Conservation (phyloP, 495 filamentous ascomycete species). For the Hypoxylon crocopeplum region DNA sequence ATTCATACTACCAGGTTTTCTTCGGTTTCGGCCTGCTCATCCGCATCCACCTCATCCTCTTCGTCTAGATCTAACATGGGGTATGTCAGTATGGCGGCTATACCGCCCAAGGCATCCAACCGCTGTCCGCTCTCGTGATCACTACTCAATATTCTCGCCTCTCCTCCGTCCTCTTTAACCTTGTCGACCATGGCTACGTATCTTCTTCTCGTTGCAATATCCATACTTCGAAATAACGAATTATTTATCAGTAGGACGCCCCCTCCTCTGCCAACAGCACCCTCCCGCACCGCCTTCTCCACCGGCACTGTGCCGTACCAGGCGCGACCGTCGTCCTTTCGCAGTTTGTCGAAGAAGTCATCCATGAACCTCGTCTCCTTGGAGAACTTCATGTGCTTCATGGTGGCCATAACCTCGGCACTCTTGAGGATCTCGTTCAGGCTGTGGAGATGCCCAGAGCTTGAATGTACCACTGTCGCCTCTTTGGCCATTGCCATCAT, state of each 20-base stretch:
- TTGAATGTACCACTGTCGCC: constrained; percentile 79
- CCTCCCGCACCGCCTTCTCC: constrained; percentile 82
- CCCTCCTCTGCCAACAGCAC: constrained; percentile 85
- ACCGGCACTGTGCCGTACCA: constrained; percentile 92
- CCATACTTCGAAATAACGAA: constrained; percentile 81
- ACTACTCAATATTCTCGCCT: constrained; percentile 85
- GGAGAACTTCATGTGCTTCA: constrained; percentile 86
- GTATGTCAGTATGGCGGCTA: constrained; percentile 91
- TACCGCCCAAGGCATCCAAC: constrained; percentile 82
- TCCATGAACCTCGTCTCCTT: constrained; percentile 88
- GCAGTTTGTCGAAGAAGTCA: constrained; percentile 76
- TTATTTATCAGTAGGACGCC: constrained; percentile 87
- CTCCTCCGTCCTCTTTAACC: constrained; percentile 88
- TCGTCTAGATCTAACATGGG: constrained; percentile 79
- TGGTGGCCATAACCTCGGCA: constrained; percentile 72
- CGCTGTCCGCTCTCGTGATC: constrained; percentile 93
- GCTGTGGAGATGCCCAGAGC: constrained; percentile 82
- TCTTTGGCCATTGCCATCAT: constrained; percentile 66
- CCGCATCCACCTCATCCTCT: constrained; percentile 50
- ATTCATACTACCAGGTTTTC: constrained; percentile 49
- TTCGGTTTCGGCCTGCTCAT: constrained; percentile 29
- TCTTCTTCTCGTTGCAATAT: constrained; percentile 76
- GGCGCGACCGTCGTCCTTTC: constrained; percentile 86
- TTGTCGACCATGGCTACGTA: constrained; percentile 90
- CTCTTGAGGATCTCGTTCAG: constrained; percentile 86